Percentiles rank a stretch among this genome's conserved stretches.
These are phyloP conservation scores for Neurospora sp. DNA, from an alignment of 495 filamentous ascomycete genomes.

Conservation along the genomic window DNA sequence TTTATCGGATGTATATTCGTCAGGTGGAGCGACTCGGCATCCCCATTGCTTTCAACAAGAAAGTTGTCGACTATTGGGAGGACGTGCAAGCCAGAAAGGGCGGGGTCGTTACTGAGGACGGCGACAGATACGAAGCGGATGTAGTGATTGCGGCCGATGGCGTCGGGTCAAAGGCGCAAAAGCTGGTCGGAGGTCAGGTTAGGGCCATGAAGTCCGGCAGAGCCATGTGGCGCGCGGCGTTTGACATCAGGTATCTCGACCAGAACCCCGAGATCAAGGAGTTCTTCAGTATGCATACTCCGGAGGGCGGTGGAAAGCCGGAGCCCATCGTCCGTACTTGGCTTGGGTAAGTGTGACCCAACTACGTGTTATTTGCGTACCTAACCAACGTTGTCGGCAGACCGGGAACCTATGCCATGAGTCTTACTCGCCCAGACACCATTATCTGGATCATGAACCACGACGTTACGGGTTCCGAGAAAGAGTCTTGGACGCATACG, in stretches of 20 bases:
- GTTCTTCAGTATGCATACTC: conserved; percentile 32
- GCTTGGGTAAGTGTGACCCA: conserved; percentile 25
- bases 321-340: conserved; percentile 32
- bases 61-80: conserved; percentile 42
- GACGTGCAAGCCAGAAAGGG: conserved; percentile 30
- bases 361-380: background rate
- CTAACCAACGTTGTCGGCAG: conserved; percentile 15
- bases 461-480: conserved; percentile 39
- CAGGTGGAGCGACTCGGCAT: conserved; percentile 42
- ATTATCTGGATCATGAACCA: conserved; percentile 51
- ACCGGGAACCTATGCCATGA: conserved; percentile 40
- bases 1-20: conserved; percentile 46
- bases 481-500: conserved; percentile 44
- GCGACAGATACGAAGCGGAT: conserved; percentile 41
- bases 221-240: conserved; percentile 45
- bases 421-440: conserved; percentile 36
- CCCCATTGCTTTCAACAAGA: conserved; percentile 42
- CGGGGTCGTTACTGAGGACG: conserved; percentile 39
- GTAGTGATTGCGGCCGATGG: conserved; percentile 53
- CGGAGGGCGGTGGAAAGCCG: conserved; percentile 20
- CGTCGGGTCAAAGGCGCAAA: conserved; percentile 41
- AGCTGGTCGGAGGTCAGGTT: conserved; percentile 40
- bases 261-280: conserved; percentile 33
- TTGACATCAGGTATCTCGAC: conserved; percentile 27
- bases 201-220: conserved; percentile 36